Percentiles rank a stretch among this genome's conserved stretches.
phyloP scores from a whole-genome alignment of 176 grass and related monocot species.

The Triticum turgidum region DNA sequence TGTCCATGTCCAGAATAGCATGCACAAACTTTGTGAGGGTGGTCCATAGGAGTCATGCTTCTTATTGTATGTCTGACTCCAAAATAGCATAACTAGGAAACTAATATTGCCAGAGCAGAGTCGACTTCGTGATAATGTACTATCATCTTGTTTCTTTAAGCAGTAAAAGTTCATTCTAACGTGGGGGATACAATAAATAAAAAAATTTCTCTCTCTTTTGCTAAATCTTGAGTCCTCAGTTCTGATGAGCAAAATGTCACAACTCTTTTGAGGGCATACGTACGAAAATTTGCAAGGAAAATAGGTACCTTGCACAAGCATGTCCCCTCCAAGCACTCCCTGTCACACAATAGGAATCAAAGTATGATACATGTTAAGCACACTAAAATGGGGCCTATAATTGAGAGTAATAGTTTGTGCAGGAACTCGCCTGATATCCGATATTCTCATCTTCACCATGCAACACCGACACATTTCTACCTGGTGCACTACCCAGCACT shows the following conservation, averaged over 20 bases:
- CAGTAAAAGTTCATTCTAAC: neutral
- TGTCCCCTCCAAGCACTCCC: constrained; percentile 27
- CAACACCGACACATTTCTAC: constrained; percentile 18
- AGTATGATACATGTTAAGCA: constrained; percentile 24
- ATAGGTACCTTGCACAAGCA: constrained; percentile 43
- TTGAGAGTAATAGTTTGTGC: constrained; percentile 13
- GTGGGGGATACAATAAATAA: neutral
- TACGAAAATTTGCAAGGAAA: constrained; percentile 14
- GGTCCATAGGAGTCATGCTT: neutral
- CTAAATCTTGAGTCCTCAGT: neutral
- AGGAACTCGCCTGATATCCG: constrained; percentile 39
- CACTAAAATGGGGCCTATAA: neutral
- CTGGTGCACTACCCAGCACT: constrained; percentile 14
- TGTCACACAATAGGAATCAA: constrained; percentile 30
- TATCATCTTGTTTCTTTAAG: constrained; percentile 5
- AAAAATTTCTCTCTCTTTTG: neutral
- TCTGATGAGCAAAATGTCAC: constrained; percentile 14
- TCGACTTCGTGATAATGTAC: constrained; percentile 11
- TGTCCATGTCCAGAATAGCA: neutral
- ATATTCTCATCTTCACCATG: constrained; percentile 27
- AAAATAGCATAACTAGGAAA: constrained; percentile 4
- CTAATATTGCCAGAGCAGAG: neutral
- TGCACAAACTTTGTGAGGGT: neutral
- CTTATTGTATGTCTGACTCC: neutral
- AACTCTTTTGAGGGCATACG: constrained; percentile 18